Base-by-base conservation (phyloP, 2,329 filamentous ascomycete genomes). In the Monosporascus sp. region DNA sequence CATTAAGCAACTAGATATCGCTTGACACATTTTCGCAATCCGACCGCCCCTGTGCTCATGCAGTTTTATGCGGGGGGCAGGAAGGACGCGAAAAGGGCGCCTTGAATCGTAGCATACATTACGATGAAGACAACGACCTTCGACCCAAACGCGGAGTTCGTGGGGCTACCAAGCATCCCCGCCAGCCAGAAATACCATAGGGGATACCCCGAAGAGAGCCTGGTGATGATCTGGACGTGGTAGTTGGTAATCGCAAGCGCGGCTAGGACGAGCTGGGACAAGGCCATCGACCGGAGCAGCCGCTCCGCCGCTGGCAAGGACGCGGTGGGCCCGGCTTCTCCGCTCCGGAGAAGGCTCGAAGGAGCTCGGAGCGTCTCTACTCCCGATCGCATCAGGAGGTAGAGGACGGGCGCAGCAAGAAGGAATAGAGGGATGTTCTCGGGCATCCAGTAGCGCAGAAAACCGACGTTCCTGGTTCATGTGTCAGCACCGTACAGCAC, bases 151-250 rank as follows among this genome's bases (percentile, higher is more conserved):
- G 51, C 61, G 50, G 59, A 57, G 6, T 57, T 66, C 25, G 65
- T 65, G 9, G 63, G 60, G 24, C 71, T 66, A 46, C 68, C 60
- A 6, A 82, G 61, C 36, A 67, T 69, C 4, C 71, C 72, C 1
- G 88, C 89, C 39, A 96, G 68, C 77, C 87, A 90, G 77, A 88
- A 86, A 67, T 96, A 94, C 90, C 91, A 97, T 18, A 94, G 71
- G 1, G 91, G 89, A 69, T 93, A 96, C 0, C 86, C 93, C 0
- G 92, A 96, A 1, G 90, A 87, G 17, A 99, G 79, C 24, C 94
- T 83, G 45, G 88, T 96, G 63, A 97, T 87, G 60, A 99, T 95
- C 70, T 99, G 94, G 25, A 97, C 88, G 66, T 99, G 94, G 65
- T 95, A 96, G 57, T 76, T 90, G 14, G 86, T 90, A 20, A 92